phyloP scores from a whole-genome alignment of 495 filamentous ascomycete species.

The Sphaerosporella brunnea region DNA sequence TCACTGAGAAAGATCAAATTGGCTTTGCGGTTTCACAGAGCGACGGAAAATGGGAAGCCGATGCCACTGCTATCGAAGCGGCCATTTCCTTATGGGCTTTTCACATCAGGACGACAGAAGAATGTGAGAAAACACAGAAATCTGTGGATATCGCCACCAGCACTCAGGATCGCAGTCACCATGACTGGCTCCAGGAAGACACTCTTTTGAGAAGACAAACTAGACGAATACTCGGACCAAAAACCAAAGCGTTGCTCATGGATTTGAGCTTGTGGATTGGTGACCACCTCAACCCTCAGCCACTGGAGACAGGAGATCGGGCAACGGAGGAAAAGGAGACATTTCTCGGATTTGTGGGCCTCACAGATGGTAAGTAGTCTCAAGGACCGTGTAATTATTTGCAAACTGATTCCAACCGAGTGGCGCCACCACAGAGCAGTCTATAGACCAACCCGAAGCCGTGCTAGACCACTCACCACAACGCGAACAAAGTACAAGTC shows the following conservation, averaged over 20 bases:
- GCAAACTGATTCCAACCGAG: too few relatives aligned
- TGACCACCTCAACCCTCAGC: not conserved
- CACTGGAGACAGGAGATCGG: too few relatives aligned
- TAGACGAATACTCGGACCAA: not conserved
- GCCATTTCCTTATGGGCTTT: constrained; percentile 13
- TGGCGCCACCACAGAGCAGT: too few relatives aligned
- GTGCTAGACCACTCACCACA: too few relatives aligned
- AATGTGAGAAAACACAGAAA: not conserved
- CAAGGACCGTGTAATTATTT: too few relatives aligned
- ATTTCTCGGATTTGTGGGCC: too few relatives aligned
- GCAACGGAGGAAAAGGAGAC: too few relatives aligned
- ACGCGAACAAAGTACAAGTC: too few relatives aligned
- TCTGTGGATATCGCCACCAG: not conserved
- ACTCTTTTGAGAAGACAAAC: not conserved
- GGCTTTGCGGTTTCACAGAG: too few relatives aligned
- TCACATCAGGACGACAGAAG: not conserved
- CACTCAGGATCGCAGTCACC: not conserved
- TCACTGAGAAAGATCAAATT: too few relatives aligned
- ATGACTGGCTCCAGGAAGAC: constrained; percentile 3
- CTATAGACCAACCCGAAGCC: too few relatives aligned
- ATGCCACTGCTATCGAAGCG: constrained; percentile 10
- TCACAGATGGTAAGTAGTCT: too few relatives aligned
- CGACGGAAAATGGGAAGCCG: constrained; percentile 6
- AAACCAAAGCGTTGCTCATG: not conserved
- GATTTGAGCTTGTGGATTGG: constrained; percentile 3